These are phyloP conservation scores for Pichia manshurica DNA, from an alignment of 805 yeast genomes.

Conservation along the genomic window DNA sequence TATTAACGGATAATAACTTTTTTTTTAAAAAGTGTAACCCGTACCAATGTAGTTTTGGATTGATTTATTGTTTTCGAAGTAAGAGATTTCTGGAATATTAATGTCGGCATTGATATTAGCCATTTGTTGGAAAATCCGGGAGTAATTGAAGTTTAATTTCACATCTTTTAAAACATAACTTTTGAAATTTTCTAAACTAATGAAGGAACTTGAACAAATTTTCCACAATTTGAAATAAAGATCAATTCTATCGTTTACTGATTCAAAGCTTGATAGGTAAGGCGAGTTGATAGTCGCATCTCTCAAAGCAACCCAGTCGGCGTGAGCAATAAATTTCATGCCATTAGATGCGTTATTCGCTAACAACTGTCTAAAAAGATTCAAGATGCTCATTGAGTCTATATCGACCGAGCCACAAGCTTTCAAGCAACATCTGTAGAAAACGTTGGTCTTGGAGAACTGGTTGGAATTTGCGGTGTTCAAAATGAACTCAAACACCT, in stretches of 20 bases:
- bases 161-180: constrained; percentile 41
- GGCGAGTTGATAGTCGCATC: constrained; percentile 60
- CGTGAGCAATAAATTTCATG: constrained; percentile 63
- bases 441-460: constrained; percentile 58
- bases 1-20: too few species aligned
- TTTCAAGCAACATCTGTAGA: constrained; percentile 67
- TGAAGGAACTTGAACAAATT: constrained; percentile 42
- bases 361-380: constrained; percentile 28
- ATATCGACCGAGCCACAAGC: constrained; percentile 62
- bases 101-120: constrained; percentile 34
- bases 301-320: constrained; percentile 80
- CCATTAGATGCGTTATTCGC: constrained; percentile 46
- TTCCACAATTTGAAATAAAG: constrained; percentile 52
- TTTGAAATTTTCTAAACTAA: constrained; percentile 42
- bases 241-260: constrained; percentile 41
- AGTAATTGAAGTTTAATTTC: constrained; percentile 36
- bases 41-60: constrained; percentile 28
- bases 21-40: constrained; percentile 17
- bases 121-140: constrained; percentile 36
- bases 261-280: constrained; percentile 25
- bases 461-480: constrained; percentile 53
- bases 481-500: constrained; percentile 58
- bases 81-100: constrained; percentile 36
- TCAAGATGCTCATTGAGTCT: constrained; percentile 47
- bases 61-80: constrained; percentile 28